Conservation (phyloP, 345 rosid species). For the Hibiscus syriacus region DNA sequence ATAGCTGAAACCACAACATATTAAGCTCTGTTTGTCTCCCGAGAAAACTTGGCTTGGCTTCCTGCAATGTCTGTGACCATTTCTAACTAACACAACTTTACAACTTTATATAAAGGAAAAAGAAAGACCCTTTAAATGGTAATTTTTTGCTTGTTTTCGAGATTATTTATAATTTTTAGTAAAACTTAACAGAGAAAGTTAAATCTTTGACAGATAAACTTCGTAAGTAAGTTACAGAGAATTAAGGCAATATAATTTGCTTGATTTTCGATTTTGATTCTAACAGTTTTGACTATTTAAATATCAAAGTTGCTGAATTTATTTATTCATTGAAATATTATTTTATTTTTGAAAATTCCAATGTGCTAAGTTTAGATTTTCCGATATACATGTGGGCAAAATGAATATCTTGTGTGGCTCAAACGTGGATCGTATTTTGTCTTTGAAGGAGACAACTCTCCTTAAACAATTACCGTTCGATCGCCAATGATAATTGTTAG, state of each 20-base stretch:
- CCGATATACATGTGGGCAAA: background rate
- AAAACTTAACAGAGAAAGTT: background rate
- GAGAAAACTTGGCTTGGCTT: background rate
- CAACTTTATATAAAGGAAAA: background rate
- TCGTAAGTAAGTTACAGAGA: slow-evolving; percentile 8
- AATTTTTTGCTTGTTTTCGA: background rate
- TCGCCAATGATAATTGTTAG: background rate
- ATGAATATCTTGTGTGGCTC: background rate
- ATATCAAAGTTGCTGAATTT: background rate
- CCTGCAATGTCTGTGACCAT: background rate
- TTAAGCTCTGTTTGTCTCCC: background rate
- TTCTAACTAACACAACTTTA: background rate
- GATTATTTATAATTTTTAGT: background rate
- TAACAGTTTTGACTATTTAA: background rate
- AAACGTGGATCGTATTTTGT: slow-evolving; percentile 1
- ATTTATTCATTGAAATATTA: background rate
- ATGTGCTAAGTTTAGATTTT: slow-evolving; percentile 10
- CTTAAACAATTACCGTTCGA: background rate
- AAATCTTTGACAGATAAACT: slow-evolving; percentile 1
- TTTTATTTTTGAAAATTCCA: slow-evolving; percentile 1
- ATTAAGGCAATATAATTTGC: slow-evolving; percentile 13
- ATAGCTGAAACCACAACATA: background rate
- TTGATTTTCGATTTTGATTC: slow-evolving; percentile 9
- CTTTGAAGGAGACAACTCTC: background rate
- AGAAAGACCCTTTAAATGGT: background rate